Base-by-base conservation (phyloP, 805 yeast genomes). In the Phaffomyces thermotolerans region DNA sequence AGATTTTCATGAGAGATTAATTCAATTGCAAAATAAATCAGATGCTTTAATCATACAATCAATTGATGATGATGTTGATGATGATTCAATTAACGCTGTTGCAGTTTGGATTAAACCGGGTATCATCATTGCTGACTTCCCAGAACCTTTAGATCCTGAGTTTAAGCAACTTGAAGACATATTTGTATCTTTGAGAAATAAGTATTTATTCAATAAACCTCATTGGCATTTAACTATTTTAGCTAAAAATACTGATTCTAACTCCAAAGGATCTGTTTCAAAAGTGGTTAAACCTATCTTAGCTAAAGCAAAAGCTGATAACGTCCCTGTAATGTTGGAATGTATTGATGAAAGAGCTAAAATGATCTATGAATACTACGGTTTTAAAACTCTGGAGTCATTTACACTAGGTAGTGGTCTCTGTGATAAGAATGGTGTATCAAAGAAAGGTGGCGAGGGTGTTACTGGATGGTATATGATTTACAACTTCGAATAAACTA, bases 101-200 rank as follows among this genome's bases (percentile, higher is more conserved):
- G 49, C 49, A 2, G 49, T 53, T 7, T 53, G 57, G 57, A 49
- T 51, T 36, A 54, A 56, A 18, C 57, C 59, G 12, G 31, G 36
- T 6, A 25, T 34, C 4, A 18, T 20, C 15, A 40, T 37, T 10
- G 42, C 47, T 14, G 31, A 39, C 4, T 37, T 40, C 24, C 47
- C 49, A 17, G 43, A 39, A 24, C 34, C 45, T 14, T 36, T 44
- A 25, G 18, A 18, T 27, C 35, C 38, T 24, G 38, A 39, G 12
- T 34, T 44, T 14, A 23, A 37, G 10, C 43, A 41, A 38, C 40
- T 41, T 3, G 50, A 47, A 29, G 43, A 36, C n/a, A 24, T 15
- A 8, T 38, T 36, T 13, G 37, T 33, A 17, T 15, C 20, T 3
- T 37, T 45, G 25, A 13, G 15, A n/a, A 44, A 47, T 22, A 44